Evolutionary conservation across 1,284 basidiomycete species (phyloP), one percentile per base, ranked within the genome.

Genomic region (Tremellales sp.): DNA sequence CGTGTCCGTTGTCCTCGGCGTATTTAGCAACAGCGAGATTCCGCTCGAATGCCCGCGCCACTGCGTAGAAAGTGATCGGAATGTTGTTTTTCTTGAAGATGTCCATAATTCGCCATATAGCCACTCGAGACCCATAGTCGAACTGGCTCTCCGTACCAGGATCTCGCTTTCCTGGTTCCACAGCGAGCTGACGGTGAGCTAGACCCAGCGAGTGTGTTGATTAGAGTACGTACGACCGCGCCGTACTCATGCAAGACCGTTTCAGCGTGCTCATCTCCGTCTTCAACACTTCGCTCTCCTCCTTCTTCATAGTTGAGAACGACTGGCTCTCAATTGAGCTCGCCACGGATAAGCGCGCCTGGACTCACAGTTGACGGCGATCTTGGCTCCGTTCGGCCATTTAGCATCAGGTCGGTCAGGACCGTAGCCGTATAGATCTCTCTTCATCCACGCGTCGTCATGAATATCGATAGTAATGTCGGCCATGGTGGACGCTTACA

Each of bases 41-140:
- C 8, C 60, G 43, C 43, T 69, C 67, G 42, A 67, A 61, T 3
- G 67, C 62, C 27, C 56, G 40, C 5, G 52, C 67, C 7, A 69
- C 67, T 12, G 67, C 67, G 45, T 66, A 69, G 43, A 60, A 62
- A 2, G 65, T 67, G 42, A 62, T 58, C 1, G 64, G 62, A 35
- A 65, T 64, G 36, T 60, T 42, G 56, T 64, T 57, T 54, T 65
- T 64, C 52, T 66, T 59, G 53, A 67, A 64, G 15, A 65, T 45
- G 13, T 42, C 26, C 56, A 64, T 60, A 40, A 67, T 46, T 23
- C 63, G 51, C 64, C 65, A 67, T n/a, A 64, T 57, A 0, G 53
- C 65, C 12, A 54, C 64, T 11, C 65, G 54, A 5, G 63, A 52
- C 2, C 66, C 66, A 40, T 66, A 68, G 29, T 61, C 59, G 48